Base-by-base conservation (phyloP, 176 grass and related monocot genomes). In the Poa pratensis region DNA sequence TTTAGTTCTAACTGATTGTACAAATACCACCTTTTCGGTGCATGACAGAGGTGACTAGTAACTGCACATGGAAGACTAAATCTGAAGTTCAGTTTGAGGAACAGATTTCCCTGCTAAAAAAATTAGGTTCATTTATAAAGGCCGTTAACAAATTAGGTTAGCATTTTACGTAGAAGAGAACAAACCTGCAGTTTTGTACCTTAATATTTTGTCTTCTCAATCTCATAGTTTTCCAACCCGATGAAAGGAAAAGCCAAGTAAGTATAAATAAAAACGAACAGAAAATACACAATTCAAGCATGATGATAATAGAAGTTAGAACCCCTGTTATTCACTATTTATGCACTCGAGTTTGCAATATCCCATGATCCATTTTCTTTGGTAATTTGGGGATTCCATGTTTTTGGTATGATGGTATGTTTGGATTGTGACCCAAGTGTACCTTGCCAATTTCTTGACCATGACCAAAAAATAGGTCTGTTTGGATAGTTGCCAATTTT, bases 21-120 rank as follows among this genome's bases (percentile, higher is more conserved):
- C 7, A 66, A 74, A 3, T 1, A 71, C 1, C 26, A n/a, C 8
- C 1, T 69, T n/a, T 69, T 52, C 3, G 26, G 20, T 72, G 40
- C 76, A 73, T 48, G 68, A 16, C 26, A 59, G 17, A 23, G 19
- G 55, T 28, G 1, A 69, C 60, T 35, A 77, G 50, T 48, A 76
- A 76, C 0, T 54, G 42, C 46, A 22, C 51, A 58, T 40, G 76
- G 5, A 85, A 58, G 35, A 28, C 48, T 67, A 27, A 16, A 40
- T 59, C 5, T 23, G 62, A 60, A 52, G 16, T 40, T 26, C 65
- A 48, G 49, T 80, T 81, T 57, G n/a, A 76, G 69, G 52, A 24
- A 10, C 2, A 20, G 28, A 37, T 27, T 63, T 73, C 1, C 3
- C 9, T 86, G 51, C 54, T 32, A 19, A 2, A 34, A 34, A 28